A percentile compares a stretch with the other conserved stretches of the same genome.
Conservation (phyloP, 257 asterid genomes). For the Solanum tarapatanum region DNA sequence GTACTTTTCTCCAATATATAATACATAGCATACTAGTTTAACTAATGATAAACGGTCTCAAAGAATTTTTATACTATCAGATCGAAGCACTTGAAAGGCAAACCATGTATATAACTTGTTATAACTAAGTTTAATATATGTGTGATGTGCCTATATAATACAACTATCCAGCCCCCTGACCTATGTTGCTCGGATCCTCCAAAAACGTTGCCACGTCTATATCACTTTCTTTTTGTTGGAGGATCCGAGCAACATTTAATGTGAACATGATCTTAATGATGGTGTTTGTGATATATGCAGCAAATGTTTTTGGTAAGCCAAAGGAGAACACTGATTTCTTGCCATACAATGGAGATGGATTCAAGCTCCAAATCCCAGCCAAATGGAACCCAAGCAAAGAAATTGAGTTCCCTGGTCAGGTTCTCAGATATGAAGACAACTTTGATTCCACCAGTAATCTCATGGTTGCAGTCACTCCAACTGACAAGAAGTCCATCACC, state of each 20-base stretch:
- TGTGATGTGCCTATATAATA: neutral
- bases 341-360: conserved; percentile 39
- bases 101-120: too few relatives aligned
- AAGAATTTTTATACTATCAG: neutral
- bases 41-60: neutral
- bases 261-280: neutral
- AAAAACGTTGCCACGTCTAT: neutral
- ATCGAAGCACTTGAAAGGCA: neutral
- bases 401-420: conserved; percentile 63
- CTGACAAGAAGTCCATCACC: conserved; percentile 68
- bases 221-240: neutral
- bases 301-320: conserved; percentile 73
- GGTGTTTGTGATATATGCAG: conserved; percentile 25
- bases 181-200: neutral
- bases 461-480: conserved; percentile 46
- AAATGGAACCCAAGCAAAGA: conserved; percentile 81
- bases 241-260: neutral
- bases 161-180: neutral
- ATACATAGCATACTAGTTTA: neutral
- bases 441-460: conserved; percentile 57
- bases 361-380: conserved; percentile 46
- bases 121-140: too few relatives aligned
- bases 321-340: conserved; percentile 57
- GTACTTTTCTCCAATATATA: conserved; percentile 7
- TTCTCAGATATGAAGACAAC: conserved; percentile 79